Percentiles rank a stretch among this genome's conserved stretches.
Conservation (phyloP, 2,329 filamentous ascomycete species). For the Periconia sp. region DNA sequence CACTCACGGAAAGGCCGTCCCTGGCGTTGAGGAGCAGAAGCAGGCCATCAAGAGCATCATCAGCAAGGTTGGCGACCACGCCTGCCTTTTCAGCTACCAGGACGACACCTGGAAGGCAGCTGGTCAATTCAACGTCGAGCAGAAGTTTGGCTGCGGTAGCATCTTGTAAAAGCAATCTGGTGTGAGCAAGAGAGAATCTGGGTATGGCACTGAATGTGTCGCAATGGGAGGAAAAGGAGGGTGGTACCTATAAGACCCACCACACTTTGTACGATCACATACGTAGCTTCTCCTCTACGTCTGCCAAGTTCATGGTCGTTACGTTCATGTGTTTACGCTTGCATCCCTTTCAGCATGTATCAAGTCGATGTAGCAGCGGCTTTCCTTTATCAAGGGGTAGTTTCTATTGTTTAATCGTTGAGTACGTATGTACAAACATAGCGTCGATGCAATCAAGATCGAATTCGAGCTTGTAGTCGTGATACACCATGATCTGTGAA, state of each 20-base stretch:
- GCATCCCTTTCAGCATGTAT: constrained; percentile 6
- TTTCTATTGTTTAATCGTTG: too few relatives aligned
- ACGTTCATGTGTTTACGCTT: constrained; percentile 28
- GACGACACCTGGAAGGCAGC: constrained; percentile 82
- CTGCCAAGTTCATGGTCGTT: constrained; percentile 10
- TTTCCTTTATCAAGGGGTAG: constrained; percentile 14
- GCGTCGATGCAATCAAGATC: too few relatives aligned
- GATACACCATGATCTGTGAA: too few relatives aligned
- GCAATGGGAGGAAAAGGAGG: not conserved
- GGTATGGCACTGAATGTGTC: not conserved
- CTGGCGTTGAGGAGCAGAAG: constrained; percentile 71
- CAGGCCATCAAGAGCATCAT: constrained; percentile 75
- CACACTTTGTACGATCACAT: constrained; percentile 9
- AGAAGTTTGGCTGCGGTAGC: constrained; percentile 72
- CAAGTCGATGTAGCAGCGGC: not conserved
- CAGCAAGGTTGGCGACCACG: constrained; percentile 67
- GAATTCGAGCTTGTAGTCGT: too few relatives aligned
- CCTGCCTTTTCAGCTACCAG: constrained; percentile 81
- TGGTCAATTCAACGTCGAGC: constrained; percentile 75
- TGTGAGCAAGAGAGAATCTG: constrained; percentile 10
- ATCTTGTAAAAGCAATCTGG: constrained; percentile 54
- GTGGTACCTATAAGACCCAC: too few relatives aligned
- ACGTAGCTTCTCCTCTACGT: constrained; percentile 1
- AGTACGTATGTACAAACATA: too few relatives aligned
- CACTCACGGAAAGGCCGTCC: constrained; percentile 74